Percentiles rank a stretch among this genome's conserved stretches.
These are phyloP conservation scores for Podospora bellae-mahoneyi DNA, from an alignment of 495 filamentous ascomycete genomes.

Conservation along the genomic window DNA sequence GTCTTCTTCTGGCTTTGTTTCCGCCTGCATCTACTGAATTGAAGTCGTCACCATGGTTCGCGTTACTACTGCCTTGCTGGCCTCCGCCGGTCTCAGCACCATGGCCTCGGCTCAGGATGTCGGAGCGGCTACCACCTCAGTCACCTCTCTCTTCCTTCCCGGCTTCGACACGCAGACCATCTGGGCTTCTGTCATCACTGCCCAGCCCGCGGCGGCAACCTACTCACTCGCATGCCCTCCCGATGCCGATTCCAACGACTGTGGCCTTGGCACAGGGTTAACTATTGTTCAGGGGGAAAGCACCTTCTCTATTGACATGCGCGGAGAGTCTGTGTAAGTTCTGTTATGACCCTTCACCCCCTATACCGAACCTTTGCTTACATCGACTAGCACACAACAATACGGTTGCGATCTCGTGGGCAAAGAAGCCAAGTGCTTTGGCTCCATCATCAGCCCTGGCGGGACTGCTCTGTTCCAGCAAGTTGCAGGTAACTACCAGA, in stretches of 20 bases:
- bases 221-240: conserved; percentile 42
- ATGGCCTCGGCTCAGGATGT: neutral
- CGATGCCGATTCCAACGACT: conserved; percentile 25
- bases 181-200: conserved; percentile 42
- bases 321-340: neutral
- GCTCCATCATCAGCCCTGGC: neutral
- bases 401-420: neutral
- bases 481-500: neutral
- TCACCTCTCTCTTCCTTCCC: conserved; percentile 39
- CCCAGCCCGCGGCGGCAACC: conserved; percentile 39
- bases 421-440: neutral
- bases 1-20: neutral
- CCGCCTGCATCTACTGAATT: neutral
- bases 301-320: conserved; percentile 26
- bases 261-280: conserved; percentile 25
- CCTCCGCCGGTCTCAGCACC: conserved; percentile 26
- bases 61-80: conserved; percentile 22
- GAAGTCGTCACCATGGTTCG: conserved; percentile 11
- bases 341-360: neutral
- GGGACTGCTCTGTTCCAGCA: neutral
- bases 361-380: neutral
- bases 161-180: conserved; percentile 36
- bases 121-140: conserved; percentile 28
- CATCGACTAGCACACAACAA: neutral
- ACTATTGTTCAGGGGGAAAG: conserved; percentile 33